A percentile compares a stretch with the other conserved stretches of the same genome.
Conservation (phyloP, 1,284 basidiomycete species). For the Tilletiopsis washingtonensis region DNA sequence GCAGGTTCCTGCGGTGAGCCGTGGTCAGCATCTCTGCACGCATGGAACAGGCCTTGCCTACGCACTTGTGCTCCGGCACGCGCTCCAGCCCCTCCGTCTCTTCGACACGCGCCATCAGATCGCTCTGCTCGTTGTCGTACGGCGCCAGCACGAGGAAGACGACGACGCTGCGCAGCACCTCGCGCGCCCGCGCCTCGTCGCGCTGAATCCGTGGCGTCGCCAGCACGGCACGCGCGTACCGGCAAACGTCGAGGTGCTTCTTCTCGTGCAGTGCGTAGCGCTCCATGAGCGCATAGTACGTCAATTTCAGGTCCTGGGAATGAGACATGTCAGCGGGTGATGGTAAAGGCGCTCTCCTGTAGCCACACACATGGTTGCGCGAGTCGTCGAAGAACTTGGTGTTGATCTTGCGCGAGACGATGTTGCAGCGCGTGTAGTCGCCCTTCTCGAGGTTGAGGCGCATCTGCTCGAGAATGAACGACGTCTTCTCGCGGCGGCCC, state of each 20-base stretch:
- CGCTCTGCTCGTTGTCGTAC: constrained; percentile 93
- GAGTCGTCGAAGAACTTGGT: constrained; percentile 82
- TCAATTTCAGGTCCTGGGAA: constrained; percentile 83
- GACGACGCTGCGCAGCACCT: constrained; percentile 62
- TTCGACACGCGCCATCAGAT: constrained; percentile 85
- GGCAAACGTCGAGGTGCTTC: constrained; percentile 85
- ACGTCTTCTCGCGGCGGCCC: constrained; percentile 95
- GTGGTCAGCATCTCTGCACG: background rate
- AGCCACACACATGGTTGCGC: constrained; percentile 66
- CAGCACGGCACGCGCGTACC: constrained; percentile 92
- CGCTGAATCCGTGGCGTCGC: constrained; percentile 84
- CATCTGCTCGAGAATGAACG: constrained; percentile 98
- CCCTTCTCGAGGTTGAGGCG: constrained; percentile 67
- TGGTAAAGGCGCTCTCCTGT: background rate
- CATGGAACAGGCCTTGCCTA: constrained; percentile 11
- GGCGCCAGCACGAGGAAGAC: constrained; percentile 89
- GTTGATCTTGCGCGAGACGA: constrained; percentile 89
- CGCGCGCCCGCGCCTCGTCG: constrained; percentile 47
- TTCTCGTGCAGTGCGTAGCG: constrained; percentile 77
- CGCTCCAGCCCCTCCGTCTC: constrained; percentile 60
- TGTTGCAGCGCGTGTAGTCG: constrained; percentile 83
- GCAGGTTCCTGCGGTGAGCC: constrained; percentile 61
- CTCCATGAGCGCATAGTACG: constrained; percentile 93
- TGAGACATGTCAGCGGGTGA: background rate
- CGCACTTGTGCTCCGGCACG: constrained; percentile 78